A percentile compares a stretch with the other conserved stretches of the same genome.
These are phyloP conservation scores for Penicillium alfredii DNA, from an alignment of 495 filamentous ascomycete species.

Conservation along the genomic window DNA sequence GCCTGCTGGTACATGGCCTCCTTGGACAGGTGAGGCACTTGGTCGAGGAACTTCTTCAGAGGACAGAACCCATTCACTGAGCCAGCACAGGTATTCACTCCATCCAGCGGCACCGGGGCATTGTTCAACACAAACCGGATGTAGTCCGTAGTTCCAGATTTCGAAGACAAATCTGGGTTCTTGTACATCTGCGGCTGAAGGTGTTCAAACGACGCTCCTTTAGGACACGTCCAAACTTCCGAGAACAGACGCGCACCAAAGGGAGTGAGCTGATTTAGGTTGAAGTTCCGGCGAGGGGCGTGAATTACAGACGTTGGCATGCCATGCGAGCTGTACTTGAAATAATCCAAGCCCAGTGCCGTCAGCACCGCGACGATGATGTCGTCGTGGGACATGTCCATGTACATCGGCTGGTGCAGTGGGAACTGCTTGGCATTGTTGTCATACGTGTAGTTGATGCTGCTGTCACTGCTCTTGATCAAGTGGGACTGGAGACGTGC, in stretches of 20 bases:
- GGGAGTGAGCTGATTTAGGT: slow-evolving; percentile 38
- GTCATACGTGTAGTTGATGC: slow-evolving; percentile 55
- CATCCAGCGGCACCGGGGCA: slow-evolving; percentile 24
- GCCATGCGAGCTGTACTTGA: slow-evolving; percentile 45
- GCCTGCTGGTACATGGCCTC: slow-evolving; percentile 24
- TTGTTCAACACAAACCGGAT: slow-evolving; percentile 29
- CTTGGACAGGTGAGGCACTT: slow-evolving; percentile 15
- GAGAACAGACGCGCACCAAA: slow-evolving; percentile 58
- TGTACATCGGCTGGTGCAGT: slow-evolving; percentile 44
- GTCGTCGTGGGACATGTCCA: slow-evolving; percentile 41
- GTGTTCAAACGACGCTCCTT: slow-evolving; percentile 11
- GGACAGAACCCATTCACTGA: slow-evolving; percentile 25
- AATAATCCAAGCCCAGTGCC: slow-evolving; percentile 43
- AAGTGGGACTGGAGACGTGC: slow-evolving; percentile 53
- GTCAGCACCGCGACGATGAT: slow-evolving; percentile 39
- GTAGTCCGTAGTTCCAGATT: slow-evolving; percentile 16
- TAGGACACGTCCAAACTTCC: slow-evolving; percentile 43
- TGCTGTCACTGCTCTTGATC: slow-evolving; percentile 45
- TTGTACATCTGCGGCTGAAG: slow-evolving; percentile 21
- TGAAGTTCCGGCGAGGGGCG: slow-evolving; percentile 16
- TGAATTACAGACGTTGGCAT: slow-evolving; percentile 47
- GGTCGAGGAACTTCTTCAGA: slow-evolving; percentile 17
- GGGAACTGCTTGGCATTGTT: slow-evolving; percentile 43
- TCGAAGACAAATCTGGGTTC: slow-evolving; percentile 21
- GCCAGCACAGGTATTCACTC: slow-evolving; percentile 16